phyloP scores from a whole-genome alignment of 306 rosid genomes.

The Castanospermum australe region DNA sequence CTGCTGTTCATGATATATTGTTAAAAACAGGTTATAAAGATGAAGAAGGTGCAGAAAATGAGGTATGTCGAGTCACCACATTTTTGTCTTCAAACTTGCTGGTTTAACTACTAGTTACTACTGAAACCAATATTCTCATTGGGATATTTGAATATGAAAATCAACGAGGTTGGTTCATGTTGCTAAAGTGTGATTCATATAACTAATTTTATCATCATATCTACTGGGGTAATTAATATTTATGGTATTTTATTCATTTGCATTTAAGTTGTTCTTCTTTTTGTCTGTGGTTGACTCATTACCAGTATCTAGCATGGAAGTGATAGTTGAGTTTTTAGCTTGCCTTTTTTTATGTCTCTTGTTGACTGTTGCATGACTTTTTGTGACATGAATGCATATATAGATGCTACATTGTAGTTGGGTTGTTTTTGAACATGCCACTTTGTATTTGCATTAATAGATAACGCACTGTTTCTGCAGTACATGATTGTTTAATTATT shows the following conservation, averaged over 20 bases:
- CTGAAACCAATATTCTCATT: background rate
- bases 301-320: background rate
- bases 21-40: conserved; percentile 88
- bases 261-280: conserved; percentile 8
- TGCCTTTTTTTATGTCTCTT: background rate
- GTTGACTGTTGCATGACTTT: background rate
- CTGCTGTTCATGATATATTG: conserved; percentile 84
- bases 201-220: background rate
- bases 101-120: background rate
- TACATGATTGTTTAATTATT: background rate
- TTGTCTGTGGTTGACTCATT: background rate
- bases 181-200: background rate
- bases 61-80: conserved; percentile 44
- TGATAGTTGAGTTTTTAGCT: background rate
- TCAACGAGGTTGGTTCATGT: background rate
- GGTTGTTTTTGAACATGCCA: background rate
- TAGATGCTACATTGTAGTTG: background rate
- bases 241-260: background rate
- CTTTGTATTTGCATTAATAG: background rate
- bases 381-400: background rate
- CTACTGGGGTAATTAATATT: background rate
- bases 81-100: background rate
- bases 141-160: background rate
- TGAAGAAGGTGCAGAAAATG: conserved; percentile 95
- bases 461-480: background rate